phyloP scores from a whole-genome alignment of 805 yeast species.

The Pichia cephalocereana region DNA sequence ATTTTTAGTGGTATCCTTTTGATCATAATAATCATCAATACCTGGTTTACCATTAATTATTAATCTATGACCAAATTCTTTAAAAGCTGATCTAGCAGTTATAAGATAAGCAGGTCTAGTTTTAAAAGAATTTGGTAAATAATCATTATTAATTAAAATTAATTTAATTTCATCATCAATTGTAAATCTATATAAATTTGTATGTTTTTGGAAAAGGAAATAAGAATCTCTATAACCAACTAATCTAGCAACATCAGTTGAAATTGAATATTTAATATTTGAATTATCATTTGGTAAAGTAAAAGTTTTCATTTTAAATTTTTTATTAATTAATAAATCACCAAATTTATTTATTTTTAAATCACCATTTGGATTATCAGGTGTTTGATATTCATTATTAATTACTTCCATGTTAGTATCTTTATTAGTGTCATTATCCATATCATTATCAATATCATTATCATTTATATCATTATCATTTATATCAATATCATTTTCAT shows the following conservation, averaged over 20 bases:
- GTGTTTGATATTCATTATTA: slow-evolving; percentile 69
- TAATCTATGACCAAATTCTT: slow-evolving; percentile 87
- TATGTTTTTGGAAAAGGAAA: slow-evolving; percentile 79
- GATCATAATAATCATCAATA: slow-evolving; percentile 81
- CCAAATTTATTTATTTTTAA: slow-evolving; percentile 64
- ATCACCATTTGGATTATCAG: slow-evolving; percentile 73
- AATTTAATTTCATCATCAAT: slow-evolving; percentile 70
- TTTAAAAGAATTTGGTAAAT: slow-evolving; percentile 83
- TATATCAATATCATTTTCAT: slow-evolving; percentile 10
- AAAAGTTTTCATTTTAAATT: slow-evolving; percentile 63
- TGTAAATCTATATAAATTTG: slow-evolving; percentile 61
- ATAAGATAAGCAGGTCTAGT: slow-evolving; percentile 85
- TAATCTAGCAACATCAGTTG: slow-evolving; percentile 93
- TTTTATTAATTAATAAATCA: slow-evolving; percentile 58
- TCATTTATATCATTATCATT: slow-evolving; percentile 4
- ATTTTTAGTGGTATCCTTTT: too few species aligned
- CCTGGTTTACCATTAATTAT: slow-evolving; percentile 72
- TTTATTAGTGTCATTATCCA: slow-evolving; percentile 3
- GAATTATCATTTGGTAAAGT: slow-evolving; percentile 53
- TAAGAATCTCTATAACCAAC: slow-evolving; percentile 93
- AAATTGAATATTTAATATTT: slow-evolving; percentile 70
- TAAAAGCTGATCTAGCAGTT: slow-evolving; percentile 79
- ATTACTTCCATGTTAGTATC: slow-evolving; percentile 29
- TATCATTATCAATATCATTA: slow-evolving; percentile 16
- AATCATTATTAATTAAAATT: slow-evolving; percentile 70